Conservation (phyloP, 306 rosid species). For the Adenanthera pavonina region DNA sequence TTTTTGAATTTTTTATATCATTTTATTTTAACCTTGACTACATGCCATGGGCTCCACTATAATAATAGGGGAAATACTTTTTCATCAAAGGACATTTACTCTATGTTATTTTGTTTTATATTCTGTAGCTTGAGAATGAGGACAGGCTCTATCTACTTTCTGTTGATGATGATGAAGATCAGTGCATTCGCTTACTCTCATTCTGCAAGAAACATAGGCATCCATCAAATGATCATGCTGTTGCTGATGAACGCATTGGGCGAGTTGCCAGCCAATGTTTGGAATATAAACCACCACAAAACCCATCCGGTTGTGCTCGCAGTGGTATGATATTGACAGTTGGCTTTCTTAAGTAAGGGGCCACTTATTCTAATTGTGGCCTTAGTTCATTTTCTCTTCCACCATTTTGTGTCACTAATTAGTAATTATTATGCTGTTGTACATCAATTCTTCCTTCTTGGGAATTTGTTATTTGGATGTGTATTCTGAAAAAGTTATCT, state of each 20-base stretch:
- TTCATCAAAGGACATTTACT: constrained; percentile 17
- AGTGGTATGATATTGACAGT: constrained; percentile 63
- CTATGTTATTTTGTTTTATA: constrained; percentile 36
- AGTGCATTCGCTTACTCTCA: constrained; percentile 93
- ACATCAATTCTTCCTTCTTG: not conserved
- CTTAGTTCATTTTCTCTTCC: not conserved
- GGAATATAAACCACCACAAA: constrained; percentile 79
- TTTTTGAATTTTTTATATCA: not conserved
- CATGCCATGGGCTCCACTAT: constrained; percentile 29
- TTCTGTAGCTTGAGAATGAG: constrained; percentile 89
- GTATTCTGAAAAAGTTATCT: not conserved
- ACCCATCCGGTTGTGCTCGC: constrained; percentile 98
- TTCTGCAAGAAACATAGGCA: constrained; percentile 97
- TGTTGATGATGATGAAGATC: constrained; percentile 93
- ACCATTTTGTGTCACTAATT: not conserved
- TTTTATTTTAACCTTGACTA: constrained; percentile 31
- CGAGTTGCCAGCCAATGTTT: constrained; percentile 70
- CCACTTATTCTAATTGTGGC: not conserved
- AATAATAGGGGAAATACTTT: constrained; percentile 17
- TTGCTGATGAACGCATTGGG: constrained; percentile 73
- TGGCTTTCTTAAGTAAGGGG: constrained; percentile 12
- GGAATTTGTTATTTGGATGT: not conserved
- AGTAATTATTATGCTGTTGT: not conserved
- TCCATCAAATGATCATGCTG: constrained; percentile 81
- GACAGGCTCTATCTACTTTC: constrained; percentile 93